These are phyloP conservation scores for Cubamyces sp. DNA, from an alignment of 768 basidiomycete species.

Conservation along the genomic window DNA sequence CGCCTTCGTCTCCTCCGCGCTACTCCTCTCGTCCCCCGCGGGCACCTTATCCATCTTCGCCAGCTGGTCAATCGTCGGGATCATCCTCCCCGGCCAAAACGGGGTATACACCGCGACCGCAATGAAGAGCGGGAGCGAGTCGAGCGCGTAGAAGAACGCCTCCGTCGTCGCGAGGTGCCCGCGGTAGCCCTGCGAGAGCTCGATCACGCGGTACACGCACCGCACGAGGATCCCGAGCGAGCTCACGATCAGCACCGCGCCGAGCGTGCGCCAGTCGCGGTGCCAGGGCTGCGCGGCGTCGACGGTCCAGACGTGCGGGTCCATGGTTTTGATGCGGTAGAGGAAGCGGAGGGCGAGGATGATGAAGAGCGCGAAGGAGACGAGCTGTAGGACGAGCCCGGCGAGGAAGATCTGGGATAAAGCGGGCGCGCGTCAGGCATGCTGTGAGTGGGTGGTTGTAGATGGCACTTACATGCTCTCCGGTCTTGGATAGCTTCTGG, in stretches of 20 bases:
- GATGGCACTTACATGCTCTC: constrained; percentile 19
- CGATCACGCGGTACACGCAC: constrained; percentile 58
- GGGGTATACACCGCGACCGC: constrained; percentile 58
- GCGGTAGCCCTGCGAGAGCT: constrained; percentile 64
- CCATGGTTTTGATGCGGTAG: constrained; percentile 47
- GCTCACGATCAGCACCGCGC: constrained; percentile 52
- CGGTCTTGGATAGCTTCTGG: constrained; percentile 15
- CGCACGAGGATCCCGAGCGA: constrained; percentile 71
- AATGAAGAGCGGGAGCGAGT: constrained; percentile 67
- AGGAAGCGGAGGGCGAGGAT: constrained; percentile 52
- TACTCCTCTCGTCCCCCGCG: background rate
- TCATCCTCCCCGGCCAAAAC: constrained; percentile 71
- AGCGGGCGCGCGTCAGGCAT: background rate
- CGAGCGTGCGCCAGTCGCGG: constrained; percentile 63
- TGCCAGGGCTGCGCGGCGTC: constrained; percentile 49
- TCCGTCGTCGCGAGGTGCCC: constrained; percentile 63
- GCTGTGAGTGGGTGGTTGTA: background rate
- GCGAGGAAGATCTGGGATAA: constrained; percentile 52
- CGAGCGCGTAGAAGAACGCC: constrained; percentile 65
- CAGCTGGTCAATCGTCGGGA: constrained; percentile 32
- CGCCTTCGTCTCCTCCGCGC: constrained; percentile 6
- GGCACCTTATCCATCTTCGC: constrained; percentile 2
- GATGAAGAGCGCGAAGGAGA: constrained; percentile 56
- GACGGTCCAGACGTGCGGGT: constrained; percentile 45
- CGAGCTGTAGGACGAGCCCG: constrained; percentile 58